Evolutionary conservation across 2,329 filamentous ascomycete genomes (phyloP).

Genomic region (Colletotrichum costaricense): DNA sequence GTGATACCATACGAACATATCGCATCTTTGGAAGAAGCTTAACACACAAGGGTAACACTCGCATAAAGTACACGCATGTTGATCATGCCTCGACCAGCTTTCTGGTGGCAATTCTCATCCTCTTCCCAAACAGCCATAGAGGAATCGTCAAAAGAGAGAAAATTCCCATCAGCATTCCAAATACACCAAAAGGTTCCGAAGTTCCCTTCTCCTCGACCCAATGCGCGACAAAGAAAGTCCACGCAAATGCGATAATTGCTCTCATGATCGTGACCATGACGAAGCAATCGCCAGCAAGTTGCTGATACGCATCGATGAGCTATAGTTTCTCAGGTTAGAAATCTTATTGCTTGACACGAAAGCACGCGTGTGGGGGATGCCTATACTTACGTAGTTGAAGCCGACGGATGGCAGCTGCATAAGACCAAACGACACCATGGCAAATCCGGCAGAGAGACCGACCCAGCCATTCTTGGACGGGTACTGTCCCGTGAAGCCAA

Average conservation of each 20-base stretch:
- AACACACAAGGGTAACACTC: not conserved
- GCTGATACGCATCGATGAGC: constrained; percentile 62
- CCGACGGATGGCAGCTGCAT: constrained; percentile 52
- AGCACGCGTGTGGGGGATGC: too few relatives aligned
- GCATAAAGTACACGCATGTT: not conserved
- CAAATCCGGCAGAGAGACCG: constrained; percentile 47
- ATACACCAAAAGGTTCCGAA: constrained; percentile 63
- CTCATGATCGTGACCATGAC: constrained; percentile 62
- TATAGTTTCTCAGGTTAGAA: constrained; percentile 36
- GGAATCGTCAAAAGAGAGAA: constrained; percentile 54
- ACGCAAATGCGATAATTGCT: constrained; percentile 62
- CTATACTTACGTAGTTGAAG: constrained; percentile 50
- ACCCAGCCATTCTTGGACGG: constrained; percentile 46
- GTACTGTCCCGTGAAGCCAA: constrained; percentile 50
- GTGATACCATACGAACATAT: not conserved
- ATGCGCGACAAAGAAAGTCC: constrained; percentile 63
- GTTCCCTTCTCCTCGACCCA: constrained; percentile 58
- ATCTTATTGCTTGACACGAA: not conserved
- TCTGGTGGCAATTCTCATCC: constrained; percentile 49
- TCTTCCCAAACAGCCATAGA: constrained; percentile 48
- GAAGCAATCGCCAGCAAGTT: constrained; percentile 62
- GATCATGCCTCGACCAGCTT: not conserved
- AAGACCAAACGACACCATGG: constrained; percentile 50
- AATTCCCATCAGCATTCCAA: constrained; percentile 61
- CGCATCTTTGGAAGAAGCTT: too few relatives aligned